These are phyloP conservation scores for Deakozyma indianensis DNA, from an alignment of 805 yeast genomes.

Conservation along the genomic window DNA sequence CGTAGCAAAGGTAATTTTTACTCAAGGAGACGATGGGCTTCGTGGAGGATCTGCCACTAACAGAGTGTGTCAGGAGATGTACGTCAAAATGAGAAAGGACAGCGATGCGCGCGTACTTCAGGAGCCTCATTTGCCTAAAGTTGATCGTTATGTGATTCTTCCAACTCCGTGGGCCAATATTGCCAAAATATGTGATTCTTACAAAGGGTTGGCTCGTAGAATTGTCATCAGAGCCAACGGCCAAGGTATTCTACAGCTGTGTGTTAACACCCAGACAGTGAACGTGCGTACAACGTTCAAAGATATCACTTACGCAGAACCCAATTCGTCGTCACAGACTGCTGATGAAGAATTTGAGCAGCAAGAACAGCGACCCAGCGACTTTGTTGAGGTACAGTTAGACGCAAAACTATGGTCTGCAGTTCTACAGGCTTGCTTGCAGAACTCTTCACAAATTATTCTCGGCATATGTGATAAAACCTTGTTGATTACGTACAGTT, in stretches of 20 bases:
- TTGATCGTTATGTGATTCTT: background rate
- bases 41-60: background rate
- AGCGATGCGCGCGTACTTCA: background rate
- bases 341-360: slow-evolving; percentile 2
- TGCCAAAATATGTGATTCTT: background rate
- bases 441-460: slow-evolving; percentile 9
- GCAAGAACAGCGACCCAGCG: slow-evolving; percentile 3
- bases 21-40: background rate
- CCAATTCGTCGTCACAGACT: background rate
- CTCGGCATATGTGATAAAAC: slow-evolving; percentile 12
- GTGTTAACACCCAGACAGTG: background rate
- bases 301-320: background rate
- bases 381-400: slow-evolving; percentile 7
- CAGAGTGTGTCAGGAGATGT: background rate
- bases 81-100: background rate
- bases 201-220: background rate
- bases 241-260: background rate
- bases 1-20: background rate
- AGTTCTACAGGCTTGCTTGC: slow-evolving; percentile 10
- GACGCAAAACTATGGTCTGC: slow-evolving; percentile 13
- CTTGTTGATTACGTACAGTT: slow-evolving; percentile 11
- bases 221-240: background rate
- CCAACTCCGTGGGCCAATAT: background rate
- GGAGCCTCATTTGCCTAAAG: background rate
- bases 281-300: background rate